These are phyloP conservation scores for Cymodocea nodosa DNA, from an alignment of 116 monocot genomes.

Conservation along the genomic window DNA sequence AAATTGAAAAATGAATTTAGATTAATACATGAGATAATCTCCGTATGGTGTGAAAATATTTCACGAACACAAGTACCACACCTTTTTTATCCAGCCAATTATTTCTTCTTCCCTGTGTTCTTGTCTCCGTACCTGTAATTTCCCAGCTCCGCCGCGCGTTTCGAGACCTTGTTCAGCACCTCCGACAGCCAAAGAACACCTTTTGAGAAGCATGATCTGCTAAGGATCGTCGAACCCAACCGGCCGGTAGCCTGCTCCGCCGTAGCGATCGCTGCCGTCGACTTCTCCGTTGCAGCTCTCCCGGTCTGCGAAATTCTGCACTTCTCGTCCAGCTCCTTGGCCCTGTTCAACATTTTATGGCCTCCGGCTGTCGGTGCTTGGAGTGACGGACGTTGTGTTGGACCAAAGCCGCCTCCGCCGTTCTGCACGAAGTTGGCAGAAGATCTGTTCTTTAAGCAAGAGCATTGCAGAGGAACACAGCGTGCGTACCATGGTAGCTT, in stretches of 20 bases:
- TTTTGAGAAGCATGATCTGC: conserved; percentile 21
- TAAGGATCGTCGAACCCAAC: conserved; percentile 13
- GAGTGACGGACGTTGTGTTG: neutral
- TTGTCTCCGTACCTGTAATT: conserved; percentile 6
- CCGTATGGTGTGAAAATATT: too few relatives aligned
- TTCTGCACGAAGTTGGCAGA: neutral
- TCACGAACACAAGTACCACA: too few relatives aligned
- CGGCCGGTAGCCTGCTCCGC: conserved; percentile 14
- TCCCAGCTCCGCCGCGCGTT: conserved; percentile 20
- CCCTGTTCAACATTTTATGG: neutral
- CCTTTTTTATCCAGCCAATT: neutral
- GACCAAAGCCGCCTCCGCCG: neutral
- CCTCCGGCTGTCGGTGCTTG: neutral
- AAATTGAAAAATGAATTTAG: too few relatives aligned
- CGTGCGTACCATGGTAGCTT: neutral
- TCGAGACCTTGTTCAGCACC: conserved; percentile 28
- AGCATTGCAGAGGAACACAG: neutral
- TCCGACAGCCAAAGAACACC: conserved; percentile 25
- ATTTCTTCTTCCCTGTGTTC: conserved; percentile 19
- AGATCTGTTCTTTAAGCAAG: neutral
- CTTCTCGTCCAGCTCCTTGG: neutral
- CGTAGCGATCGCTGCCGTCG: conserved; percentile 12
- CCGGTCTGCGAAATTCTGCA: neutral
- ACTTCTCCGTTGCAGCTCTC: conserved; percentile 2
- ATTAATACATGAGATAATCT: too few relatives aligned